phyloP scores from a whole-genome alignment of 176 grass and related monocot genomes.

The Urochloa ruziziensis region DNA sequence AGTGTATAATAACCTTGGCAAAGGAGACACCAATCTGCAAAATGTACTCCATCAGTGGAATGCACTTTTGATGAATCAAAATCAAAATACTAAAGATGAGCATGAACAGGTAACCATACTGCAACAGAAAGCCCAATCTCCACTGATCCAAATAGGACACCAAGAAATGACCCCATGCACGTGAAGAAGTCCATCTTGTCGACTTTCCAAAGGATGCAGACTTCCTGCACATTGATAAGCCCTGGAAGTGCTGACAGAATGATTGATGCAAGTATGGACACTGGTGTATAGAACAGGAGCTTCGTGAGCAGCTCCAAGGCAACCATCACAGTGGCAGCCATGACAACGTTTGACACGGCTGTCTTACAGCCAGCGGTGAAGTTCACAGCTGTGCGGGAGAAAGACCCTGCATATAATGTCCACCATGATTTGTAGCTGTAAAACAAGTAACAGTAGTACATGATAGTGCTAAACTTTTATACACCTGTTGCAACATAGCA shows the following conservation, averaged over 20 bases:
- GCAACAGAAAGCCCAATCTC: constrained; percentile 35
- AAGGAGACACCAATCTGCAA: constrained; percentile 9
- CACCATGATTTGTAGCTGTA: neutral
- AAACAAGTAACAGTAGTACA: neutral
- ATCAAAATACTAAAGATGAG: neutral
- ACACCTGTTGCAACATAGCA: constrained; percentile 88
- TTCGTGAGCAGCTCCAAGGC: constrained; percentile 65
- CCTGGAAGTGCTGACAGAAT: constrained; percentile 77
- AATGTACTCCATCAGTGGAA: neutral
- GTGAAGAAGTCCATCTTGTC: constrained; percentile 88
- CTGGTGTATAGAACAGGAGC: constrained; percentile 85
- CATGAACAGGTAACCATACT: neutral
- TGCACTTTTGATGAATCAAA: neutral
- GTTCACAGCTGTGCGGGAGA: constrained; percentile 90
- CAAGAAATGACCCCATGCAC: constrained; percentile 75
- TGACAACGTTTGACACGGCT: constrained; percentile 77
- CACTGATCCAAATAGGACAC: constrained; percentile 77
- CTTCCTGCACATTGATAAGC: constrained; percentile 49
- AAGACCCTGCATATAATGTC: constrained; percentile 55
- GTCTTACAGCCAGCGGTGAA: constrained; percentile 84
- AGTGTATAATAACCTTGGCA: neutral
- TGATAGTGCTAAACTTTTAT: neutral
- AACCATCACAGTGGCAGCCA: constrained; percentile 74
- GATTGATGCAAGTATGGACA: constrained; percentile 75
- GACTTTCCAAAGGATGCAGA: constrained; percentile 78